A percentile compares a stretch with the other conserved stretches of the same genome.
Conservation (phyloP, 768 basidiomycete species). For the Phanerochaete carnosa region DNA sequence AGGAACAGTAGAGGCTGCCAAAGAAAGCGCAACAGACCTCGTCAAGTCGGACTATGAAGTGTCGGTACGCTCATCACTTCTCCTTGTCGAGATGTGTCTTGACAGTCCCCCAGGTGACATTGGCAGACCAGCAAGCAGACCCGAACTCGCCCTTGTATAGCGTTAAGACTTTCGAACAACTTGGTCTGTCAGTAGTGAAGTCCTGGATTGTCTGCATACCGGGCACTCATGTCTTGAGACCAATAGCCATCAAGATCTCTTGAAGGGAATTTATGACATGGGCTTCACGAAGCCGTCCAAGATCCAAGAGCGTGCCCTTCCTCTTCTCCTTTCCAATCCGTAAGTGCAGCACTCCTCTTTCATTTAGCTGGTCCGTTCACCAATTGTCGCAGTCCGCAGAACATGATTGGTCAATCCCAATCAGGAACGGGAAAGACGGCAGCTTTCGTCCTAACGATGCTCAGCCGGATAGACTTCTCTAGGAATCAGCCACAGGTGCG, state of each 20-base stretch:
- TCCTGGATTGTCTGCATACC: no score
- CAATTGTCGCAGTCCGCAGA: constrained; percentile 94
- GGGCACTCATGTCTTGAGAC: background rate
- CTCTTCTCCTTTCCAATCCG: constrained; percentile 88
- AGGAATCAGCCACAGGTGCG: constrained; percentile 80
- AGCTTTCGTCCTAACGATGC: constrained; percentile 96
- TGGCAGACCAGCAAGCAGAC: constrained; percentile 94
- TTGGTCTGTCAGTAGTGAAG: constrained; percentile 72
- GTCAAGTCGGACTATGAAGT: constrained; percentile 83
- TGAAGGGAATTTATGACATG: constrained; percentile 93
- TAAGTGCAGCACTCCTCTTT: no score
- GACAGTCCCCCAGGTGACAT: constrained; percentile 64
- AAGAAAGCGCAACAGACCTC: constrained; percentile 44
- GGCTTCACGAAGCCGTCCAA: constrained; percentile 98
- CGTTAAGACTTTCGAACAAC: constrained; percentile 91
- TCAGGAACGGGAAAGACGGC: constrained; percentile 99
- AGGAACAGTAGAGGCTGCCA: no score
- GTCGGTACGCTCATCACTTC: constrained; percentile 43
- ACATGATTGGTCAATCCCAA: constrained; percentile 99
- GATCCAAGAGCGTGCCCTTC: constrained; percentile 96
- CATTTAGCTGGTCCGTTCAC: background rate
- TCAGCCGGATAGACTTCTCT: constrained; percentile 86
- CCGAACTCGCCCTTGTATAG: constrained; percentile 95
- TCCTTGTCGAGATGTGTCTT: background rate
- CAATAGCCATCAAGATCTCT: constrained; percentile 73